A percentile compares a stretch with the other conserved stretches of the same genome.
Evolutionary conservation across 108 stramenopile species (phyloP).

Genomic region (Aurantiochytrium sp.): DNA sequence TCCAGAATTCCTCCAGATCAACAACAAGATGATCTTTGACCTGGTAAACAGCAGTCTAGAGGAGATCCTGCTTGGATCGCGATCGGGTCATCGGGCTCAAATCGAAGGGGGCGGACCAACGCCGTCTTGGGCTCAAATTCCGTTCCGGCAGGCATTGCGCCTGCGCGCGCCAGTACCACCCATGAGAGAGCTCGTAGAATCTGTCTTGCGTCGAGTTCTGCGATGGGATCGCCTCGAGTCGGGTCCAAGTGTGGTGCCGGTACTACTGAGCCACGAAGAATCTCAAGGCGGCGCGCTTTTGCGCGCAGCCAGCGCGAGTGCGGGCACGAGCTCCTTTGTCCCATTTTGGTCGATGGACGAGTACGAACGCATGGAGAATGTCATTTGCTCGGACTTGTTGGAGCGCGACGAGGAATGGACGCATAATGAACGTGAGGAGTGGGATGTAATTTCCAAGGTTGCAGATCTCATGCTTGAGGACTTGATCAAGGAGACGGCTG

Average conservation of each 20-base stretch:
- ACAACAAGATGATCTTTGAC: slow-evolving; percentile 17
- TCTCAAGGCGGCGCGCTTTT: neutral
- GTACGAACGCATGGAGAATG: slow-evolving; percentile 7
- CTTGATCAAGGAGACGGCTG: neutral
- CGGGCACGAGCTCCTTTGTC: neutral
- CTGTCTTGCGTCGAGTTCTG: neutral
- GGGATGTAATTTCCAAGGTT: neutral
- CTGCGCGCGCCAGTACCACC: neutral
- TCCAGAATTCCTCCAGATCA: neutral
- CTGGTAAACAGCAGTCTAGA: neutral
- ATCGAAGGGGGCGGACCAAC: neutral
- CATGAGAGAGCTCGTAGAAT: neutral
- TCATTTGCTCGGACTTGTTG: neutral
- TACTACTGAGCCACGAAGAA: neutral
- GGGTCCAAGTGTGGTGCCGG: neutral
- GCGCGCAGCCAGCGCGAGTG: neutral
- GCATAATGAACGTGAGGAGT: neutral
- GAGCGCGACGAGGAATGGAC: slow-evolving; percentile 2
- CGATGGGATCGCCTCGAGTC: neutral
- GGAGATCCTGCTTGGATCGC: neutral
- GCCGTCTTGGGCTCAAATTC: neutral
- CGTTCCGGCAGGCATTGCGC: neutral
- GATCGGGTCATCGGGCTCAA: neutral
- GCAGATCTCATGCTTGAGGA: neutral
- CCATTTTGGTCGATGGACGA: neutral